Conservation (phyloP, 352 stramenopile genomes). For the Phytopythium sindhum region DNA sequence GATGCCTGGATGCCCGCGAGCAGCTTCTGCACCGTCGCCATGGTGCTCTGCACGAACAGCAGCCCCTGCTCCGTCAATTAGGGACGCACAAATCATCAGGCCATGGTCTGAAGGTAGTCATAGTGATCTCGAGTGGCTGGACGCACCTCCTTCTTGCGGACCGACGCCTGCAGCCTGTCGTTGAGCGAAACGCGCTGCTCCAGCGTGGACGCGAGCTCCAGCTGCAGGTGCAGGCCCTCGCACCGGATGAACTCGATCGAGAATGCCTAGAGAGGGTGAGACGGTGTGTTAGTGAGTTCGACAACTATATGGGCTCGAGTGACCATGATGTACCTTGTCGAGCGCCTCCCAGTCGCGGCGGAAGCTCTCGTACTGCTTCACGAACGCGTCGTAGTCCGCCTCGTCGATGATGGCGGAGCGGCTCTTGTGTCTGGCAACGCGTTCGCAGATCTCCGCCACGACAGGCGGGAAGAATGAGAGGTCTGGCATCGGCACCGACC, state of each 20-base stretch:
- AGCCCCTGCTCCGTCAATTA: slow-evolving; percentile 16
- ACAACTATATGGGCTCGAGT: not conserved
- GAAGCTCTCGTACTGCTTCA: slow-evolving; percentile 45
- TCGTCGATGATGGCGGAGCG: slow-evolving; percentile 60
- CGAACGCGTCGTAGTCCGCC: slow-evolving; percentile 55
- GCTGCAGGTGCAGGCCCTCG: slow-evolving; percentile 38
- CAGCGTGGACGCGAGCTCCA: slow-evolving; percentile 18
- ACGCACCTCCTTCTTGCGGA: slow-evolving; percentile 35
- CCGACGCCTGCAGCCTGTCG: slow-evolving; percentile 17
- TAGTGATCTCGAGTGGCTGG: not conserved
- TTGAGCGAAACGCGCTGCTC: slow-evolving; percentile 16
- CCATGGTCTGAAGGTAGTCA: not conserved
- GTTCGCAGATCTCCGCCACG: slow-evolving; percentile 56
- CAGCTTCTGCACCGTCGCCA: slow-evolving; percentile 47
- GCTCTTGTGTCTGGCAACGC: slow-evolving; percentile 36
- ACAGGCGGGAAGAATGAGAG: slow-evolving; percentile 46
- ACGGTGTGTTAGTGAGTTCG: not conserved
- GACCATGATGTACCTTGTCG: slow-evolving; percentile 40
- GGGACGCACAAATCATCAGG: not conserved
- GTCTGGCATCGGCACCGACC: slow-evolving; percentile 34
- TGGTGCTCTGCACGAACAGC: slow-evolving; percentile 39
- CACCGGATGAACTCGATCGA: slow-evolving; percentile 50
- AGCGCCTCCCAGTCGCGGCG: slow-evolving; percentile 58
- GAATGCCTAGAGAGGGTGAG: slow-evolving; percentile 29
- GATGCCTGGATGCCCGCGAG: slow-evolving; percentile 35